These are phyloP conservation scores for Trichoderma breve DNA, from an alignment of 2,329 filamentous ascomycete genomes.

Conservation along the genomic window DNA sequence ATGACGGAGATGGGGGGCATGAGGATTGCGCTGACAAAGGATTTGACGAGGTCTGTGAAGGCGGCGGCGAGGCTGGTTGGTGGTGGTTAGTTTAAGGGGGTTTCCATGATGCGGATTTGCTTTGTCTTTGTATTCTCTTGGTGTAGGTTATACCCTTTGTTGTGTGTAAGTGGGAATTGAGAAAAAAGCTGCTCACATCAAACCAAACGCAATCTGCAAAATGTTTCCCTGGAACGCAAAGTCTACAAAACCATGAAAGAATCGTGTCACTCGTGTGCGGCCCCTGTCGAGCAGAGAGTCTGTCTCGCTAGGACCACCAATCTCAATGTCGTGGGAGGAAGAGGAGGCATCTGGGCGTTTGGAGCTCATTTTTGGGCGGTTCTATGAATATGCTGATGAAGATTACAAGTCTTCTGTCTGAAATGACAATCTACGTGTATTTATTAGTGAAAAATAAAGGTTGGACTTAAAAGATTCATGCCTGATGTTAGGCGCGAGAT, in stretches of 20 bases:
- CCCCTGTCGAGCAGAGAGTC: constrained; percentile 47
- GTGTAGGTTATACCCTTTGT: background rate
- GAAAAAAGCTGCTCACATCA: constrained; percentile 54
- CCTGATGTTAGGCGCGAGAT: background rate
- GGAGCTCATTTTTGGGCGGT: background rate
- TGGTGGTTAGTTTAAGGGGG: background rate
- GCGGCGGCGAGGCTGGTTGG: constrained; percentile 60
- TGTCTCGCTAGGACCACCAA: constrained; percentile 28
- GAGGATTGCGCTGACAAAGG: constrained; percentile 68
- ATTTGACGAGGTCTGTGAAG: constrained; percentile 70
- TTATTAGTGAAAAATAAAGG: background rate
- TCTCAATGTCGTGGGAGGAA: constrained; percentile 1
- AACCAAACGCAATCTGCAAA: constrained; percentile 70
- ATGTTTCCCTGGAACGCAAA: constrained; percentile 75
- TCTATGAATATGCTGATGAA: background rate
- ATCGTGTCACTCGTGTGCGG: constrained; percentile 46
- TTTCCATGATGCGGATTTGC: background rate
- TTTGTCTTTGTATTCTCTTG: background rate
- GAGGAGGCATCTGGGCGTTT: constrained; percentile 8
- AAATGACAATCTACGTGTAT: background rate
- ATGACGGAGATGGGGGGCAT: constrained; percentile 68
- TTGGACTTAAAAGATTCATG: background rate
- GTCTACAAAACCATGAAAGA: constrained; percentile 65
- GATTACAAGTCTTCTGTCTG: background rate
- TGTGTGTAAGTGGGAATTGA: background rate